Base-by-base conservation (phyloP, 768 basidiomycete species). In the Leccinellum luteum region DNA sequence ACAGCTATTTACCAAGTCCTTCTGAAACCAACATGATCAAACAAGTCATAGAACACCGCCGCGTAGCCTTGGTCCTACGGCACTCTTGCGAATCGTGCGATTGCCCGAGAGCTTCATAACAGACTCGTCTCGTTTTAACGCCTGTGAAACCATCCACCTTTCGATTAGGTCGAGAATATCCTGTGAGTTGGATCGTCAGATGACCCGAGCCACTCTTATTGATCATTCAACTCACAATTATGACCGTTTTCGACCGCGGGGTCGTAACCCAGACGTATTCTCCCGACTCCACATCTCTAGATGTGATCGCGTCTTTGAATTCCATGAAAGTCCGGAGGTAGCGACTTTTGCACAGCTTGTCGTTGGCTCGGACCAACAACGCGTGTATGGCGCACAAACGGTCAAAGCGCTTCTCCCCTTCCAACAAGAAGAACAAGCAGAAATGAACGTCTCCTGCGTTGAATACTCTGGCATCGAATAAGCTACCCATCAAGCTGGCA, bases 311-410 rank as follows among this genome's bases (percentile, higher is more conserved):
- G 15, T 54, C 45, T 44, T 52, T 62, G 55, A 74, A 72, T 4
- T 48, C 38, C 32, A 57, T 57, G 12, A 73, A 51, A 25, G 56
- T 35, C 8, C 52, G 45, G 38, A 64, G 54, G 52, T 66, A 60
- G 25, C 63, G 65, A 21, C 43, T 57, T 49, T 69, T 70, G 64
- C 74, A 73, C 30, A 76, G 50, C 59, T 66, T 68, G 48, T 70
- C 64, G 49, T 73, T 70, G 49, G 72, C 67, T 50, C 71, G 71
- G 25, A 64, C 48, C 31, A 76, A 35, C 27, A 76, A 27, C 0
- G 75, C 75, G 19, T 75, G 76, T 59, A 72, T 72, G 3, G 73
- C 76, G 44, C 69, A 67, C 44, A 76, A 48, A 15, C 67, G 66
- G 19, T 72, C 63, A 35, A 72, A 62, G 38, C 61, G 27, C 30